phyloP scores from a whole-genome alignment of 2,329 filamentous ascomycete genomes.

The Colletotrichum magnum region DNA sequence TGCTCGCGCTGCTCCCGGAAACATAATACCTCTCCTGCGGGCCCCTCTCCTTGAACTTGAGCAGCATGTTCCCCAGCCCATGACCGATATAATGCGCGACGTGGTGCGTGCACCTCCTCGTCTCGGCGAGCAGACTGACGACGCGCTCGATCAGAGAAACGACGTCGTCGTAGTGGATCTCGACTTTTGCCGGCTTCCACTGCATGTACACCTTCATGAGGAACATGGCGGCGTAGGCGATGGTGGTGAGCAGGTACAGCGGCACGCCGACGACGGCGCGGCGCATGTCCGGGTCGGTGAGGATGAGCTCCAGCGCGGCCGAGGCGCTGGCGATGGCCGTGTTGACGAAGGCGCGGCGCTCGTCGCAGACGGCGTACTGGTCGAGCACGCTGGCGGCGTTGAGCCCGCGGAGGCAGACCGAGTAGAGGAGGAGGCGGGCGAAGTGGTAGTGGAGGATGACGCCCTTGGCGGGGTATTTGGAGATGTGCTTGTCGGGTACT shows the following conservation, averaged over 20 bases:
- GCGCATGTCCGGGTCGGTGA: slow-evolving; percentile 50
- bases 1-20: not conserved
- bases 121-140: slow-evolving; percentile 45
- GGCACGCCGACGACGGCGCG: slow-evolving; percentile 50
- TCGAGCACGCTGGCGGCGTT: slow-evolving; percentile 43
- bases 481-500: slow-evolving; percentile 62
- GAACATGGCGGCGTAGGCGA: slow-evolving; percentile 51
- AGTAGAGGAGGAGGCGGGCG: slow-evolving; percentile 64
- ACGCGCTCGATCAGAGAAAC: slow-evolving; percentile 45
- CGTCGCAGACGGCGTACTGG: slow-evolving; percentile 59
- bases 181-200: slow-evolving; percentile 47
- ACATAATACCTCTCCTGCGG: slow-evolving; percentile 28
- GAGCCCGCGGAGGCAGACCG: slow-evolving; percentile 59
- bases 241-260: slow-evolving; percentile 50
- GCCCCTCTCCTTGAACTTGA: slow-evolving; percentile 46
- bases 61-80: slow-evolving; percentile 48
- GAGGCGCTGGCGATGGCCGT: slow-evolving; percentile 54
- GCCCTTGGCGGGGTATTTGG: slow-evolving; percentile 64
- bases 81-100: slow-evolving; percentile 48
- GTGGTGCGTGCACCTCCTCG: slow-evolving; percentile 46
- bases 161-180: slow-evolving; percentile 50
- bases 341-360: slow-evolving; percentile 60
- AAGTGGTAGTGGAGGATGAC: slow-evolving; percentile 66
- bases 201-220: slow-evolving; percentile 51
- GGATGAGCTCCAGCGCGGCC: slow-evolving; percentile 47